Conservation (phyloP, 441 rosid genomes). For the Monsonia emarginata region DNA sequence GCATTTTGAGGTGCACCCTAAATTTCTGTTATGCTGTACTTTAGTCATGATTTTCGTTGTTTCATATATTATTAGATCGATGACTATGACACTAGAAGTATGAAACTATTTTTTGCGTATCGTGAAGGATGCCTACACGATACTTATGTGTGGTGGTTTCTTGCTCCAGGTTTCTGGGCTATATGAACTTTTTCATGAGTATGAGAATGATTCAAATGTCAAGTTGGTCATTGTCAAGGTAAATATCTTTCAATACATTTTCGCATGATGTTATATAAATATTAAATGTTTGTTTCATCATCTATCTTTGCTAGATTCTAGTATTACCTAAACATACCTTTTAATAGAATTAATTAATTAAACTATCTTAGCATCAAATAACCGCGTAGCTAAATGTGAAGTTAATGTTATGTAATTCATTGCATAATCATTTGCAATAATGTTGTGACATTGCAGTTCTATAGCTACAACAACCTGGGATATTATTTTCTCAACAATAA, state of each 20-base stretch:
- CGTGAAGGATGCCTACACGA: neutral
- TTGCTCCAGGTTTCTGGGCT: slow-evolving; percentile 38
- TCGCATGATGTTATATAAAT: neutral
- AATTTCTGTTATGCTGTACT: neutral
- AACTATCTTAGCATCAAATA: too few relatives aligned
- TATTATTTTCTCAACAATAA: too few relatives aligned
- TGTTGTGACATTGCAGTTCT: too few relatives aligned
- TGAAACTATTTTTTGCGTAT: neutral
- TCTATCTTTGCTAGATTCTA: neutral
- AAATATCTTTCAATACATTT: neutral
- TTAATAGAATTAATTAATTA: neutral
- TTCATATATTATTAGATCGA: neutral
- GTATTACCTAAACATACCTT: neutral
- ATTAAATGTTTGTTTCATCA: neutral
- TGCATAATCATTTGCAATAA: too few relatives aligned
- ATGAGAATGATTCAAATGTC: slow-evolving; percentile 41
- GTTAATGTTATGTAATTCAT: too few relatives aligned
- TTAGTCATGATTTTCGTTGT: neutral
- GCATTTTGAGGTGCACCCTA: neutral
- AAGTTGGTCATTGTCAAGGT: slow-evolving; percentile 62
- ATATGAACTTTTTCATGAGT: slow-evolving; percentile 42
- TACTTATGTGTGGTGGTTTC: neutral
- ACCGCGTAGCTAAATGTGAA: too few relatives aligned
- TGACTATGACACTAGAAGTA: neutral
- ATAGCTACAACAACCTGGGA: too few relatives aligned